Evolutionary conservation across 163 green algal species (phyloP).

Genomic region (Volvox carteri): DNA sequence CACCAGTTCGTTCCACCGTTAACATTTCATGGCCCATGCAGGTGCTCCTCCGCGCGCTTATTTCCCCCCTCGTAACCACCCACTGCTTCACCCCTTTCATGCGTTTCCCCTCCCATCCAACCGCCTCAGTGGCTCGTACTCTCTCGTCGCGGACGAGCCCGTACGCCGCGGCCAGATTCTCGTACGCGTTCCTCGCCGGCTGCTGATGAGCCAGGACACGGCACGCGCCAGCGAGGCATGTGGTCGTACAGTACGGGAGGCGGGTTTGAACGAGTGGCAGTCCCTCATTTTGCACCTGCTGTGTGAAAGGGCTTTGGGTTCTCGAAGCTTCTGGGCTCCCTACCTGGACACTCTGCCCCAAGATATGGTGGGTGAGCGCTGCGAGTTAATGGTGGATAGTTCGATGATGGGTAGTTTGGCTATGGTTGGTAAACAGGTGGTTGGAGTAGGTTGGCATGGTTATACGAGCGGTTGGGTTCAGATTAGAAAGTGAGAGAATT

Average conservation of each 20-base stretch:
- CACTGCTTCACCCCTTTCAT: neutral
- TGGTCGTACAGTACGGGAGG: neutral
- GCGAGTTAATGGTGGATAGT: no score
- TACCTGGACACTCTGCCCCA: conserved; percentile 68
- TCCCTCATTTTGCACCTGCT: conserved; percentile 74
- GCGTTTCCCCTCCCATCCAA: neutral
- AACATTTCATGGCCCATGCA: neutral
- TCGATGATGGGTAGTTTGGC: no score
- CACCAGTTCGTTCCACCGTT: no score
- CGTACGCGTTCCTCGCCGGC: conserved; percentile 38
- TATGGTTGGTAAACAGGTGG: no score
- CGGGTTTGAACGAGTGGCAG: conserved; percentile 67
- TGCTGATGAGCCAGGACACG: conserved; percentile 51
- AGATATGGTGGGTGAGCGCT: conserved; percentile 55
- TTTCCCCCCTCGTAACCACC: neutral
- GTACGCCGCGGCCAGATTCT: conserved; percentile 52
- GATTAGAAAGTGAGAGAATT: no score
- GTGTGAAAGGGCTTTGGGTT: conserved; percentile 64
- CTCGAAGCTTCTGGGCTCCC: conserved; percentile 68
- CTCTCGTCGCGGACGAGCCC: conserved; percentile 50
- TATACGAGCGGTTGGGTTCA: no score
- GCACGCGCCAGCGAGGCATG: neutral
- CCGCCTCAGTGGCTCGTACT: conserved; percentile 46
- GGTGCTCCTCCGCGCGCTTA: neutral
- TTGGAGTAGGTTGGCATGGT: no score